Percentiles rank a stretch among this genome's conserved stretches.
Evolutionary conservation across 1,284 basidiomycete species (phyloP).

Genomic region (Neonothopanus nambi): DNA sequence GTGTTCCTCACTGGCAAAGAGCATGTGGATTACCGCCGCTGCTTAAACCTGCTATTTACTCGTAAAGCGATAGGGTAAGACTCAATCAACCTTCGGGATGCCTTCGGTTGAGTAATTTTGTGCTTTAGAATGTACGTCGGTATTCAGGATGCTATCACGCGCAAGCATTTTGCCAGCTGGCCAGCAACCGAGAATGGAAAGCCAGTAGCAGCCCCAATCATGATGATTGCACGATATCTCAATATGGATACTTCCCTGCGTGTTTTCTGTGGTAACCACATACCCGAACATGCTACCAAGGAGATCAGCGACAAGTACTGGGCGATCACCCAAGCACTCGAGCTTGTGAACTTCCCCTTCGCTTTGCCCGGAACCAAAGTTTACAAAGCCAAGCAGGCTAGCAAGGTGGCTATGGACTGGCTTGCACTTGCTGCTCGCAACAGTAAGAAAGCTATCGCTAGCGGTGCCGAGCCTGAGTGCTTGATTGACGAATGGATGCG

Average conservation of each 20-base stretch:
- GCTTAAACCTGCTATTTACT: conserved; percentile 92
- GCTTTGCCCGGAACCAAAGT: conserved; percentile 96
- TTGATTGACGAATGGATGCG: conserved; percentile 93
- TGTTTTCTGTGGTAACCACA: conserved; percentile 93
- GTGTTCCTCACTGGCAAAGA: conserved; percentile 95
- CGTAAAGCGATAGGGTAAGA: conserved; percentile 86
- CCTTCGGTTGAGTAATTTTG: conserved; percentile 17
- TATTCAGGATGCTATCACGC: conserved; percentile 87
- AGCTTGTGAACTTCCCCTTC: conserved; percentile 98
- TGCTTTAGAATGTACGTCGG: conserved; percentile 76
- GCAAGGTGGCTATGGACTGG: conserved; percentile 87
- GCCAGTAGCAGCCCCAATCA: conserved; percentile 66
- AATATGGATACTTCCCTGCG: conserved; percentile 98
- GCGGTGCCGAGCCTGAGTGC: conserved; percentile 82
- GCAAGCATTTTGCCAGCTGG: conserved; percentile 78
- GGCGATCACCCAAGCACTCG: conserved; percentile 92
- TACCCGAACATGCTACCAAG: conserved; percentile 74
- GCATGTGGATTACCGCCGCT: conserved; percentile 93
- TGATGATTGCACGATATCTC: conserved; percentile 89
- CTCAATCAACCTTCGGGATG: conserved; percentile 7
- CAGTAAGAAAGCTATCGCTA: conserved; percentile 85
- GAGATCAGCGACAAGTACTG: conserved; percentile 96
- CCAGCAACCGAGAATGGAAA: conserved; percentile 47
- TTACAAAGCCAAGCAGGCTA: conserved; percentile 91
- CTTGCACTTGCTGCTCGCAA: conserved; percentile 79